Evolutionary conservation across 441 rosid genomes (phyloP).

Genomic region (Iberis amara): DNA sequence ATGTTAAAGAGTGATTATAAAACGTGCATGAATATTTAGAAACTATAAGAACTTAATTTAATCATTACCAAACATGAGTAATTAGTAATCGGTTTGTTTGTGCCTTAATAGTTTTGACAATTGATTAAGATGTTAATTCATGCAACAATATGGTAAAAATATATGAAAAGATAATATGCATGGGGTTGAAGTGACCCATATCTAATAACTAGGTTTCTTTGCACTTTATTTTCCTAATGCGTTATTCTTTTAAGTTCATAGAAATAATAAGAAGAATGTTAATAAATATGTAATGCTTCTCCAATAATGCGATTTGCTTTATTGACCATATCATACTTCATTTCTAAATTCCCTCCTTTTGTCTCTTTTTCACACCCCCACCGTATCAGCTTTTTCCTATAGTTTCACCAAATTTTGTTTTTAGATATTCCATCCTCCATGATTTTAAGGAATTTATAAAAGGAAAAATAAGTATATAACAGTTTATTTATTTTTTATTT

Average conservation of each 20-base stretch:
- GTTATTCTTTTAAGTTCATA: conserved; percentile 13
- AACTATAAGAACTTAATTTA: no score
- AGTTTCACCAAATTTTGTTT: conserved; percentile 32
- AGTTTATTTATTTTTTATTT: conserved; percentile 1
- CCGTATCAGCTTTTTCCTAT: conserved; percentile 13
- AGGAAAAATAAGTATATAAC: neutral
- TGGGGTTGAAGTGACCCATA: conserved; percentile 41
- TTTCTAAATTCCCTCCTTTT: conserved; percentile 37
- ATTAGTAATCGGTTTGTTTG: neutral
- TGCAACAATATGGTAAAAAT: conserved; percentile 4
- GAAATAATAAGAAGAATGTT: conserved; percentile 9
- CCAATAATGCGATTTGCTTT: conserved; percentile 37
- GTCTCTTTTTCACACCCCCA: conserved; percentile 37
- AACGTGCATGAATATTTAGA: no score
- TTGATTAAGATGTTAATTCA: conserved; percentile 15
- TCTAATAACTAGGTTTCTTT: conserved; percentile 34
- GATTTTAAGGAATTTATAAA: conserved; percentile 22
- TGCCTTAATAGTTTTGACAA: conserved; percentile 10
- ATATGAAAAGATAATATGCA: conserved; percentile 40
- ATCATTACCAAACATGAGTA: neutral
- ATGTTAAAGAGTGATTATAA: neutral
- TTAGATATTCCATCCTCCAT: conserved; percentile 44
- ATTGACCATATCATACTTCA: conserved; percentile 36
- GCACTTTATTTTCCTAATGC: conserved; percentile 32
- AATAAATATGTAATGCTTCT: conserved; percentile 26